These are phyloP conservation scores for Butyriboletus loyo DNA, from an alignment of 768 basidiomycete genomes.

Conservation along the genomic window DNA sequence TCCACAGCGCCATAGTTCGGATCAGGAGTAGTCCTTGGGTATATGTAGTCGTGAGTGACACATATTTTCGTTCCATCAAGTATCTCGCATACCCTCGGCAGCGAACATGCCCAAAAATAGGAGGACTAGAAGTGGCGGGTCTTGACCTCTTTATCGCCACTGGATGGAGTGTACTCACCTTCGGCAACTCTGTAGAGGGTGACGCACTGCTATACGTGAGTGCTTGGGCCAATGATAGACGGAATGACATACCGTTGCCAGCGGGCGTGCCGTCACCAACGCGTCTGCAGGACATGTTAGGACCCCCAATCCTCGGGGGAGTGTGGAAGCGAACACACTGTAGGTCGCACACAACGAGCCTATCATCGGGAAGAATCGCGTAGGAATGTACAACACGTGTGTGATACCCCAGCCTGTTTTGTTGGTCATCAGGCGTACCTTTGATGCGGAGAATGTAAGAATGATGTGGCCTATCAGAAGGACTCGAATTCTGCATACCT, in stretches of 20 bases:
- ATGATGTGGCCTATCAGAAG: too few species aligned
- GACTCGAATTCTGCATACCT: neutral
- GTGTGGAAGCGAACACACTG: neutral
- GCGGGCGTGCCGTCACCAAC: neutral
- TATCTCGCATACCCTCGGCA: conserved; percentile 3
- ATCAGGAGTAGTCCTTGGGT: conserved; percentile 12
- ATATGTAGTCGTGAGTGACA: neutral
- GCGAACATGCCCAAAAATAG: conserved; percentile 5
- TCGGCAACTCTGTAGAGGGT: conserved; percentile 7
- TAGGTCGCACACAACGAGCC: conserved; percentile 2
- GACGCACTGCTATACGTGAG: conserved; percentile 2
- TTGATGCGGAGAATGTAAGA: neutral
- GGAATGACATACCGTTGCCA: neutral
- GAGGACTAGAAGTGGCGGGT: neutral
- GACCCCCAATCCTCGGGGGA: neutral
- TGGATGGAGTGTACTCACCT: neutral
- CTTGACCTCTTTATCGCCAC: neutral
- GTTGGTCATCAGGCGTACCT: conserved; percentile 5
- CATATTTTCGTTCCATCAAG: neutral
- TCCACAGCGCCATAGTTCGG: conserved; percentile 10
- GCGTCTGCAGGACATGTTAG: neutral
- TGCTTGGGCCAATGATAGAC: neutral
- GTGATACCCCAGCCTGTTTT: conserved; percentile 7
- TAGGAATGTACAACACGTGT: conserved; percentile 6
- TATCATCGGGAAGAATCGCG: conserved; percentile 10